Conservation (phyloP, 2,329 filamentous ascomycete species). For the Paecilomyces sp. region DNA sequence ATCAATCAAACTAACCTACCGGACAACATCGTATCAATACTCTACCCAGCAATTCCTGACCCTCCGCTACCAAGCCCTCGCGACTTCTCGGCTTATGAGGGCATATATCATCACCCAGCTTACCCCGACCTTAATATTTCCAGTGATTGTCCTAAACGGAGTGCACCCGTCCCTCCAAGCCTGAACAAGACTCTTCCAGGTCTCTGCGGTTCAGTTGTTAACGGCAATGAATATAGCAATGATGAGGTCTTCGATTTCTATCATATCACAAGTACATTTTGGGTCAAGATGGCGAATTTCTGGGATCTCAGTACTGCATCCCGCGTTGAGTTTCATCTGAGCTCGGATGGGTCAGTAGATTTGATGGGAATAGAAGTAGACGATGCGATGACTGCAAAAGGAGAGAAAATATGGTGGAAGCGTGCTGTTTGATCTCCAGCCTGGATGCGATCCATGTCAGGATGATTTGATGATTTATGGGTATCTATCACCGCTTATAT, state of each 20-base stretch:
- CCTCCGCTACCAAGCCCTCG: conserved; percentile 4
- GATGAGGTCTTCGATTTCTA: not conserved
- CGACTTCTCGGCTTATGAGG: conserved; percentile 3
- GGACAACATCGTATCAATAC: conserved; percentile 2
- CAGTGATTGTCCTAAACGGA: not conserved
- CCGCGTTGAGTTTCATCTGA: not conserved
- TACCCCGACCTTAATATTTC: not conserved
- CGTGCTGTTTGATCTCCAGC: not conserved
- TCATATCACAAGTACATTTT: not conserved
- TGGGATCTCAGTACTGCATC: not conserved
- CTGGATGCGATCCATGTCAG: not conserved
- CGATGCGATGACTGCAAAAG: not conserved
- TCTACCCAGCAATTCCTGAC: conserved; percentile 7
- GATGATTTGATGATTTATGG: no score
- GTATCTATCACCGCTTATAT: no score
- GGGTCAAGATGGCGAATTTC: not conserved
- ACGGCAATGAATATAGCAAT: no score
- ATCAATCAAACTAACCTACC: not conserved
- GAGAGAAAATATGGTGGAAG: not conserved
- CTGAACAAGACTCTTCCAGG: not conserved
- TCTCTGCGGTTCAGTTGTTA: not conserved
- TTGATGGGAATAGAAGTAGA: not conserved
- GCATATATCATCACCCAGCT: conserved; percentile 1
- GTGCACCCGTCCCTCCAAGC: not conserved
- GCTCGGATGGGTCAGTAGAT: not conserved